Base-by-base conservation (phyloP, 2,329 filamentous ascomycete genomes). In the Penicillium rolfsii region DNA sequence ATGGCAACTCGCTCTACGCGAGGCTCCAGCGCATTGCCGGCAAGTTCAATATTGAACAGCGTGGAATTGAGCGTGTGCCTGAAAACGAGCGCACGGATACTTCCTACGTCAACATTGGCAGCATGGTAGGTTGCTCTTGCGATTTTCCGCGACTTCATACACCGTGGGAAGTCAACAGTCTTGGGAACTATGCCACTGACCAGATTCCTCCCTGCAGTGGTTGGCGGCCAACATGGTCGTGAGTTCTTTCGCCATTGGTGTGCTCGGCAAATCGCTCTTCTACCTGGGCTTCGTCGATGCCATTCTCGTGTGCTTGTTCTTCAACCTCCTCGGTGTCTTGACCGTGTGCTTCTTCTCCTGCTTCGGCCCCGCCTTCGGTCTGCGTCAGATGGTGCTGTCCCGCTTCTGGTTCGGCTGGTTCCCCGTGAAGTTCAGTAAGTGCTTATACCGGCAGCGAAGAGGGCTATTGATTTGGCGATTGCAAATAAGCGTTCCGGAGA, bases 351-450 rank as follows among this genome's bases (percentile, higher is more conserved):
- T 89, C 77, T 93, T 93, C 80, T 90, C 88, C 1, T 90, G 86
- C 19, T 91, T 93, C 71, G 90, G 91, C 2, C 88, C 91, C 2
- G 79, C 80, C 8, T 92, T 91, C 66, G 91, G 90, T 4, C 81
- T 93, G 64, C 85, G 91, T 57, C 91, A 93, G 72, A 92, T 93
- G 87, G 89, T 93, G 1, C 81, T 93, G n/a, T 87, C 88, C 11
- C 83, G 90, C 38, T 93, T 89, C 77, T 93, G 84, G 77, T 93
- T 92, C 73, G 90, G 90, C 8, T 91, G 85, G 76, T 87, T 85
- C 66, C 84, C 83, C n/a, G 86, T 87, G 35, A 90, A 89, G 74
- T 75, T 91, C 66, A 85, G 87, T 88, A 77, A 74, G 83, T 59
- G 45, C 3, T n/a, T 11, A 35, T n/a, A 4, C 4, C 30, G n/a